Evolutionary conservation across 495 filamentous ascomycete species (phyloP).

Genomic region (Penicillium nucicola): DNA sequence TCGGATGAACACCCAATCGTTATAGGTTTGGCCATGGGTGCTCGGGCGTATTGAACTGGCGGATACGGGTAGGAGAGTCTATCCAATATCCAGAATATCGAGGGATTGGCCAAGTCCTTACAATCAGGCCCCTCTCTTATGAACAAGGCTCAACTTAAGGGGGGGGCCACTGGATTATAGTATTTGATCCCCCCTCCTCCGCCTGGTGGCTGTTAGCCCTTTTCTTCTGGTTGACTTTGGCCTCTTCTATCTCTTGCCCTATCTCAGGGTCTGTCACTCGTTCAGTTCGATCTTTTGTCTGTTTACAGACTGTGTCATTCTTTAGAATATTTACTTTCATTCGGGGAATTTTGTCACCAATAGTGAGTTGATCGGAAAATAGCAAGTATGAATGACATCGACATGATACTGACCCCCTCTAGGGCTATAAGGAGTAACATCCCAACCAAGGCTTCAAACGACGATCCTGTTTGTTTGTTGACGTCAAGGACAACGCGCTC

Average conservation of each 20-base stretch:
- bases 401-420: too few relatives aligned
- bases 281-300: constrained; percentile 4
- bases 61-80: not conserved
- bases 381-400: too few relatives aligned
- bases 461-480: constrained; percentile 19
- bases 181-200: constrained; percentile 21
- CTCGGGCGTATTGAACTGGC: not conserved
- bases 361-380: too few relatives aligned
- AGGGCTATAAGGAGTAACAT: not conserved
- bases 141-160: constrained; percentile 1
- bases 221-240: not conserved
- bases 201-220: constrained; percentile 1
- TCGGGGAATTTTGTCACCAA: too few relatives aligned
- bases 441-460: not conserved
- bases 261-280: constrained; percentile 17
- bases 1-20: constrained; percentile 10
- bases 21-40: not conserved
- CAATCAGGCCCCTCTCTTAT: constrained; percentile 8
- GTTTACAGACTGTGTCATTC: not conserved
- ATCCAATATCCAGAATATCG: constrained; percentile 9
- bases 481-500: constrained; percentile 21
- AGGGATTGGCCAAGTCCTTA: constrained; percentile 18
- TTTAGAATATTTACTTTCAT: too few relatives aligned
- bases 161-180: constrained; percentile 4
- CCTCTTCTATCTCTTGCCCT: constrained; percentile 10